A percentile compares a stretch with the other conserved stretches of the same genome.
These are phyloP conservation scores for Candida patagonica DNA, from an alignment of 805 yeast genomes.

Conservation along the genomic window DNA sequence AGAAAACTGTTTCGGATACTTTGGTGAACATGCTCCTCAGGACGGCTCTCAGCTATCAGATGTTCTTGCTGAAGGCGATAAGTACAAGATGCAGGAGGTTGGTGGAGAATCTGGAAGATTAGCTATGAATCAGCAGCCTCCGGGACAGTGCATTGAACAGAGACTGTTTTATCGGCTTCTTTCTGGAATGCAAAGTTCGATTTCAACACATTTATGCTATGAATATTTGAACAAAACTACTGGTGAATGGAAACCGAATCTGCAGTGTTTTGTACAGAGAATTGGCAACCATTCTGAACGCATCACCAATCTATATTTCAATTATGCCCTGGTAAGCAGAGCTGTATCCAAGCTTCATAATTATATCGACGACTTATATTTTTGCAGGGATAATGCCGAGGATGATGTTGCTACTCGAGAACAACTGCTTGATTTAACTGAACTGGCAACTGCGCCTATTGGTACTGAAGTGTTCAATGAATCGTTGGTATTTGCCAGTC, in stretches of 20 bases:
- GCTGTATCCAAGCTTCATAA: conserved; percentile 62
- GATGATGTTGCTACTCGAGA: conserved; percentile 39
- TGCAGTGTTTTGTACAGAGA: conserved; percentile 72
- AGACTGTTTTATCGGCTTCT: conserved; percentile 77
- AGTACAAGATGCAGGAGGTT: conserved; percentile 20
- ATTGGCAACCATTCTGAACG: conserved; percentile 90
- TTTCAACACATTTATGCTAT: conserved; percentile 84
- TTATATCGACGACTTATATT: conserved; percentile 41
- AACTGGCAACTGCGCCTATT: conserved; percentile 15
- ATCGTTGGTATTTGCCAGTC: conserved; percentile 34
- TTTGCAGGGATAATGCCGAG: conserved; percentile 34
- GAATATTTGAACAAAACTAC: conserved; percentile 66
- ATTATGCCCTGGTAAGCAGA: conserved; percentile 79
- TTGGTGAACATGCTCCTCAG: conserved; percentile 18
- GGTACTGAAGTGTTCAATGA: conserved; percentile 37
- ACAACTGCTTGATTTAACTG: conserved; percentile 34
- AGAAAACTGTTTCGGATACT: conserved; percentile 73
- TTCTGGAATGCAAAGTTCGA: conserved; percentile 92
- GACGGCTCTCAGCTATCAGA: not conserved
- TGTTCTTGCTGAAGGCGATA: conserved; percentile 15
- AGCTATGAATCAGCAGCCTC: conserved; percentile 30
- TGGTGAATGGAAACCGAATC: conserved; percentile 76
- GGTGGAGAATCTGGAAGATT: conserved; percentile 21
- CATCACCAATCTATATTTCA: conserved; percentile 80
- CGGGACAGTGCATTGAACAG: conserved; percentile 68